Conservation (phyloP, 208 protist genomes). For the Acanthamoeba healyi region DNA sequence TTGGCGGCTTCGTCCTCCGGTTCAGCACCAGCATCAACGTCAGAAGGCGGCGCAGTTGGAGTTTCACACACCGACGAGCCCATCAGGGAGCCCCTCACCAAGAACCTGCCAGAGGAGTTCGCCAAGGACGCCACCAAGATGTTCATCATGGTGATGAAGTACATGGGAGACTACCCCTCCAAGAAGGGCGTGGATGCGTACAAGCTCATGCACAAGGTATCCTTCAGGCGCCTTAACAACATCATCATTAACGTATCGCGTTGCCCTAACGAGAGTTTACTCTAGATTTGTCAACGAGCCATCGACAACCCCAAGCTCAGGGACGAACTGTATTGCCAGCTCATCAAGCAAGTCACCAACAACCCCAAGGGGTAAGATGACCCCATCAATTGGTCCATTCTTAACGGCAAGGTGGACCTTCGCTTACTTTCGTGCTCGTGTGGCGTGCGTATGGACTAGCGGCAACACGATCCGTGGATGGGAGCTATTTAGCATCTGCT, state of each 20-base stretch:
- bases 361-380: not conserved
- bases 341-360: slow-evolving; percentile 45
- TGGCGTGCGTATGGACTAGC: too few species aligned
- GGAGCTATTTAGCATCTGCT: not conserved
- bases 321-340: not conserved
- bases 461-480: not conserved
- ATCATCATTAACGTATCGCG: too few species aligned
- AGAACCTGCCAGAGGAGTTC: not conserved
- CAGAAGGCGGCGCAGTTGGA: too few species aligned
- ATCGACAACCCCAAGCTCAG: slow-evolving; percentile 15
- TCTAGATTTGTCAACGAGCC: not conserved
- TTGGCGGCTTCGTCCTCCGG: too few species aligned
- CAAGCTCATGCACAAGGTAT: not conserved
- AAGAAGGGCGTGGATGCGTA: not conserved
- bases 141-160: slow-evolving; percentile 64
- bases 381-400: too few species aligned
- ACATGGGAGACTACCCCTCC: slow-evolving; percentile 66
- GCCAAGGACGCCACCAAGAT: not conserved
- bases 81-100: not conserved
- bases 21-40: too few species aligned
- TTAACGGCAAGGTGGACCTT: too few species aligned
- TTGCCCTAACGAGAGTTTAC: too few species aligned
- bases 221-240: too few species aligned
- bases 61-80: not conserved
- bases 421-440: too few species aligned